These are phyloP conservation scores for Agroathelia rolfsii DNA, from an alignment of 1,284 basidiomycete species.

Conservation along the genomic window DNA sequence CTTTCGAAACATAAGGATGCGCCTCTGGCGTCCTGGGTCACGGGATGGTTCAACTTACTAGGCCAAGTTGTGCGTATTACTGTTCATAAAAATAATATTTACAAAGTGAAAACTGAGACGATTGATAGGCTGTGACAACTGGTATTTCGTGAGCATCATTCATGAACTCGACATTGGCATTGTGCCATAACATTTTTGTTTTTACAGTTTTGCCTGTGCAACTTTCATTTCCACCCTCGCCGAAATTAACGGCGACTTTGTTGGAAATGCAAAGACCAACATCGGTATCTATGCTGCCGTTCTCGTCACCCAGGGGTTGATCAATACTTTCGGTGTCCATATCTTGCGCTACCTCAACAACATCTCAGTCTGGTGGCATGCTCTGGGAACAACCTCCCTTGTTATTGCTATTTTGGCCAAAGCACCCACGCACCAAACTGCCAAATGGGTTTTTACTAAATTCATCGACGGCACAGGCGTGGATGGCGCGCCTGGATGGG, in stretches of 20 bases:
- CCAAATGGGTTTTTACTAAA: constrained; percentile 54
- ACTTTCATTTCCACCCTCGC: constrained; percentile 57
- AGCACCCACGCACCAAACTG: constrained; percentile 60
- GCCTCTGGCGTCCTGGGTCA: constrained; percentile 59
- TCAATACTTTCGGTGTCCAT: constrained; percentile 65
- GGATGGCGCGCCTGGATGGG: constrained; percentile 49
- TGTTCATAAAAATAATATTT: no score
- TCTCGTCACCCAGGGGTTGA: constrained; percentile 53
- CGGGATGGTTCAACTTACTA: constrained; percentile 67
- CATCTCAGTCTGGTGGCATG: constrained; percentile 65
- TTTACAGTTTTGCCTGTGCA: constrained; percentile 54
- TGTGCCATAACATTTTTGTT: background rate
- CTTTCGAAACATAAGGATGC: constrained; percentile 44
- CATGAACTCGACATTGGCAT: background rate
- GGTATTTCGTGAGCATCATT: background rate
- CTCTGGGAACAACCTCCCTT: constrained; percentile 53
- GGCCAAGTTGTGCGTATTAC: constrained; percentile 72
- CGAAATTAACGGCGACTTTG: constrained; percentile 48
- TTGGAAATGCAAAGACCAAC: constrained; percentile 43
- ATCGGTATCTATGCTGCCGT: constrained; percentile 70
- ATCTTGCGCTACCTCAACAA: constrained; percentile 61
- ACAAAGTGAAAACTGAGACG: no score
- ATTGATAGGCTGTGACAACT: no score
- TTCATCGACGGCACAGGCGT: constrained; percentile 64
- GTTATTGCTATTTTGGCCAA: constrained; percentile 59